Evolutionary conservation across 495 filamentous ascomycete species (phyloP).

Genomic region (Aspergillus mulundensis): DNA sequence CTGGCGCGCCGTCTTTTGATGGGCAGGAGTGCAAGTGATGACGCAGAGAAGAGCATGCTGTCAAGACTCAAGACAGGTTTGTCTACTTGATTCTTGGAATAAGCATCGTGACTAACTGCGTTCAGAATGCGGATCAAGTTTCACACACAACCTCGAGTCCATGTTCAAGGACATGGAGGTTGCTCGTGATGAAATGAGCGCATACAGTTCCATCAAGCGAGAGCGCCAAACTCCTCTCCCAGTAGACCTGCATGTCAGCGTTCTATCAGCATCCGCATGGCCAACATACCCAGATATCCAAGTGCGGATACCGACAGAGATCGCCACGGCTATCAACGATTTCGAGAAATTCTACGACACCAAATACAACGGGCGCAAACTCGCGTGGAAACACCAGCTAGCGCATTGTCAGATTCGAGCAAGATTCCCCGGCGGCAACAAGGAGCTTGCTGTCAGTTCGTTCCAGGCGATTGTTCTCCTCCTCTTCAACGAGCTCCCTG

Average conservation of each 20-base stretch:
- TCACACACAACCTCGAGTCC: constrained; percentile 93
- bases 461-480: constrained; percentile 90
- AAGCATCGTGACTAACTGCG: constrained; percentile 2
- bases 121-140: constrained; percentile 81
- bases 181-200: constrained; percentile 74
- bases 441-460: constrained; percentile 80
- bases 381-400: constrained; percentile 89
- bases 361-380: constrained; percentile 80
- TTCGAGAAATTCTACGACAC: constrained; percentile 79
- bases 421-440: constrained; percentile 68
- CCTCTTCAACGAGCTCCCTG: constrained; percentile 75
- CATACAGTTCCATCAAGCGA: constrained; percentile 60
- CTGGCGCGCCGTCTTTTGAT: constrained; percentile 84
- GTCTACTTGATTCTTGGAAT: constrained; percentile 6
- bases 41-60: constrained; percentile 95
- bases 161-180: constrained; percentile 99
- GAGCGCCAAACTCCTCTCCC: constrained; percentile 44
- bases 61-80: constrained; percentile 74
- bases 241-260: constrained; percentile 81
- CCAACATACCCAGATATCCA: constrained; percentile 81
- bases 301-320: constrained; percentile 68
- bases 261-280: constrained; percentile 86
- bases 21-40: constrained; percentile 85
- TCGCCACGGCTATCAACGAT: constrained; percentile 60
- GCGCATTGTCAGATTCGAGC: constrained; percentile 82